Conservation (phyloP, 179 eudicot genomes). For the Beta corolliflora region DNA sequence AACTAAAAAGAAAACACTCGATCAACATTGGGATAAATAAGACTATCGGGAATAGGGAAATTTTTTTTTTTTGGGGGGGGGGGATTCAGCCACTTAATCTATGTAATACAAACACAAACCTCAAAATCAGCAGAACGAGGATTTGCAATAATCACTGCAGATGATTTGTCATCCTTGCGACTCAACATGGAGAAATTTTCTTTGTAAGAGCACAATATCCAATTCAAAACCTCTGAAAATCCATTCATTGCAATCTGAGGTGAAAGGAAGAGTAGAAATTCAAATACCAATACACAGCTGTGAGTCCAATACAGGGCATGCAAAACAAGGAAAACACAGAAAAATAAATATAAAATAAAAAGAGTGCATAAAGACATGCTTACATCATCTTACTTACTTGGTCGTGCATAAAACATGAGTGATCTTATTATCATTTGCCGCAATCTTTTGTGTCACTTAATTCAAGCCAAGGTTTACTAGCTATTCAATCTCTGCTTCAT, state of each 20-base stretch:
- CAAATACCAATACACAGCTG: conserved; percentile 4
- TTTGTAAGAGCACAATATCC: conserved; percentile 83
- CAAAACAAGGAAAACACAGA: background rate
- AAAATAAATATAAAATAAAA: too few relatives aligned
- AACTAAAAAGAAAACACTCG: background rate
- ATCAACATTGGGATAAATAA: background rate
- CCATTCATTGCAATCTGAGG: conserved; percentile 86
- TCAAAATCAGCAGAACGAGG: conserved; percentile 98
- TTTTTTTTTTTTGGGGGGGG: background rate
- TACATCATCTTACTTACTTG: background rate
- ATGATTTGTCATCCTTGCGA: conserved; percentile 73
- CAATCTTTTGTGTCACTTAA: background rate
- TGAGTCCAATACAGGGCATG: background rate
- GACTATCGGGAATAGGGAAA: too few relatives aligned
- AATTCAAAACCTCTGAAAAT: conserved; percentile 82
- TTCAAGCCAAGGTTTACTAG: background rate
- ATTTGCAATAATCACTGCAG: conserved; percentile 77
- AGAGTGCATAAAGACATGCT: background rate
- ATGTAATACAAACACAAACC: conserved; percentile 48
- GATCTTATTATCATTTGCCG: background rate
- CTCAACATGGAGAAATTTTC: conserved; percentile 80
- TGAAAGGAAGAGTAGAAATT: background rate
- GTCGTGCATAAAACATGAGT: background rate
- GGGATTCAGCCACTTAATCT: background rate
- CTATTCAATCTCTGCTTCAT: background rate